A percentile compares a stretch with the other conserved stretches of the same genome.
Evolutionary conservation across 371 early-diverging fungal species (phyloP).

Genomic region (Furculomyces boomerangus): DNA sequence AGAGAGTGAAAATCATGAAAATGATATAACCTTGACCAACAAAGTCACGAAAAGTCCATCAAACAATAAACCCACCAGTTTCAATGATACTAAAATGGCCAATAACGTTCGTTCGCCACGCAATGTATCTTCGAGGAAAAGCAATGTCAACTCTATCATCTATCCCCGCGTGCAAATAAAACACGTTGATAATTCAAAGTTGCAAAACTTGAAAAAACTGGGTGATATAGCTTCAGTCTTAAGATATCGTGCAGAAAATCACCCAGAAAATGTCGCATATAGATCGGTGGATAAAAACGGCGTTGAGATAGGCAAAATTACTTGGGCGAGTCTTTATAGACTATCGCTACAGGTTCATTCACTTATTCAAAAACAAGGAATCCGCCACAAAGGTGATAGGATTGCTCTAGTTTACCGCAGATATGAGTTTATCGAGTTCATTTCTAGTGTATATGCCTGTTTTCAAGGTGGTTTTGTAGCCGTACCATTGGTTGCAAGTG

Average conservation of each 20-base stretch:
- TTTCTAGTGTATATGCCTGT: slow-evolving; percentile 58
- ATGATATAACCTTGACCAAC: too few relatives aligned
- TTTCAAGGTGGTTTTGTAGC: slow-evolving; percentile 65
- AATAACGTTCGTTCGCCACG: too few relatives aligned
- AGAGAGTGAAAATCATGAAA: too few relatives aligned
- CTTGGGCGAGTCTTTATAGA: slow-evolving; percentile 54
- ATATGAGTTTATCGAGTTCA: slow-evolving; percentile 56
- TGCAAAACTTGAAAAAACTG: neutral
- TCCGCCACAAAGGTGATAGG: slow-evolving; percentile 35
- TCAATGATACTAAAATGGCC: too few relatives aligned
- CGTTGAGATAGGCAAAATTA: slow-evolving; percentile 36
- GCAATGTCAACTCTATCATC: neutral
- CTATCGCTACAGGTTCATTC: slow-evolving; percentile 45
- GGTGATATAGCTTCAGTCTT: slow-evolving; percentile 31
- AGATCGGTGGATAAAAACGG: slow-evolving; percentile 56
- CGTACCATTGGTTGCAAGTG: slow-evolving; percentile 63
- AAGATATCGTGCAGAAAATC: slow-evolving; percentile 31
- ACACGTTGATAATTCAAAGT: neutral
- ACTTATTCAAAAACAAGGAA: slow-evolving; percentile 34
- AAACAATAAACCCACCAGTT: too few relatives aligned
- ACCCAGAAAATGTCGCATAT: slow-evolving; percentile 34
- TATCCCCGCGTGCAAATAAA: neutral
- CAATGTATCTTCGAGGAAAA: too few relatives aligned
- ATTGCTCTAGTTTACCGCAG: slow-evolving; percentile 66
- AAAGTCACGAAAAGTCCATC: too few relatives aligned